Base-by-base conservation (phyloP, 768 basidiomycete species). In the Tubosaeta sp. region DNA sequence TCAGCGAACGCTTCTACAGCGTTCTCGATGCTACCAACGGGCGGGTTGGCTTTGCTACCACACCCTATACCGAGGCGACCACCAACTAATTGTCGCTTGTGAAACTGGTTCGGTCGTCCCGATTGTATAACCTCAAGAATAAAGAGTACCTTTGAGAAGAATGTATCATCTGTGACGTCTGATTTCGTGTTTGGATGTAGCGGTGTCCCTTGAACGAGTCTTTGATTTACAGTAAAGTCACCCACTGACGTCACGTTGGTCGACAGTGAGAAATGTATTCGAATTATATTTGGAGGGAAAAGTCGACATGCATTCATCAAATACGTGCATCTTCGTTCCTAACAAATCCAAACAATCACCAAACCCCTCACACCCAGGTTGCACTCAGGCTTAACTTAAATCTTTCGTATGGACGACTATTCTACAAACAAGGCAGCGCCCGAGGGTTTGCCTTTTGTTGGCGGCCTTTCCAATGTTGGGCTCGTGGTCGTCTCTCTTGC, bases 401-500 rank as follows among this genome's bases (percentile, higher is more conserved):
- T 10, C 2, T 24, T 39, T 46, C 34, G 29, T 1, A 67, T 61
- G 68, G 49, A 55, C 13, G 32, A 22, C 32, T 24, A 55, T 25
- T n/a, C 10, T 2, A 36, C 53, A 8, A 31, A 48, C 6, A 56
- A 55, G n/a, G 47, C 55, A 16, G 58, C 42, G 6, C 73, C 76
- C 1, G 74, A 77, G 54, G 67, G 74, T 6, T 46, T 69, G 0
- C 66, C 71, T 1, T 51, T 74, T 2, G 58, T 69, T 18, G 57
- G 72, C 0, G 59, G 64, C 6, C 66, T 79, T 22, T 69, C 74
- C 1, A 61, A 77, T n/a, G 65, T 63, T 43, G 70, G 68, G 31
- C 53, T 81, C 35, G 51, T 68, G 2, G 25, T 77, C 16, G 71
- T 70, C 16, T 78, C 83, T 6, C 59, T 82, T 1, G 51, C 65